phyloP scores from a whole-genome alignment of 257 asterid genomes.

The Nicotiana noctiflora region DNA sequence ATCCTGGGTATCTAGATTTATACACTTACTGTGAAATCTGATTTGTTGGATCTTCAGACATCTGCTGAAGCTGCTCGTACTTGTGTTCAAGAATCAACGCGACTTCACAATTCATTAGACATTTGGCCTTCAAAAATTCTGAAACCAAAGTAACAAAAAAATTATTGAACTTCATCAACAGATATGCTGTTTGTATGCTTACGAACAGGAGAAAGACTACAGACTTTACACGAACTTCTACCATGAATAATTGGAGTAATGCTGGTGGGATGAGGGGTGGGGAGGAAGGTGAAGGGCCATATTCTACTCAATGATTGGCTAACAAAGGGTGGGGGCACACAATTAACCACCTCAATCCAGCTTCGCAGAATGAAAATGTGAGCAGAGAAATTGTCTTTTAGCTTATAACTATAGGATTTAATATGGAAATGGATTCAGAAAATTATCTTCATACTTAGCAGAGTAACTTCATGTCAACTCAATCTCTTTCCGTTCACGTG shows the following conservation, averaged over 20 bases:
- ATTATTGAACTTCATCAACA: slow-evolving; percentile 1
- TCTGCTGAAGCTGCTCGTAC: slow-evolving; percentile 93
- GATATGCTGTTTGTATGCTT: neutral
- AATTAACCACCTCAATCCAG: neutral
- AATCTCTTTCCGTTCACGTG: neutral
- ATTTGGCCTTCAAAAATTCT: slow-evolving; percentile 88
- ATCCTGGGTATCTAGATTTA: neutral
- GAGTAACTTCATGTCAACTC: neutral
- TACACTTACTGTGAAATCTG: slow-evolving; percentile 83
- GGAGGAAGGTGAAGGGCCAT: neutral
- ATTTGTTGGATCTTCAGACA: slow-evolving; percentile 82
- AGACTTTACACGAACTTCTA: neutral
- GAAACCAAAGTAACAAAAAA: slow-evolving; percentile 13
- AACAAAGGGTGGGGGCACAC: neutral
- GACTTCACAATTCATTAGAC: slow-evolving; percentile 95
- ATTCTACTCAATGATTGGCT: neutral
- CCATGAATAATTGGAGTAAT: neutral
- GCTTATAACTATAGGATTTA: neutral
- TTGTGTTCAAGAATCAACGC: slow-evolving; percentile 84
- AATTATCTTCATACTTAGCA: neutral
- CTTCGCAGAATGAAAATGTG: neutral
- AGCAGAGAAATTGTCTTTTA: neutral
- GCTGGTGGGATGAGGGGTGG: neutral
- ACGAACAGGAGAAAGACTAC: neutral
- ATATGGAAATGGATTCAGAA: neutral